Base-by-base conservation (phyloP, 176 grass and related monocot species). In the Metroxylon sagu region DNA sequence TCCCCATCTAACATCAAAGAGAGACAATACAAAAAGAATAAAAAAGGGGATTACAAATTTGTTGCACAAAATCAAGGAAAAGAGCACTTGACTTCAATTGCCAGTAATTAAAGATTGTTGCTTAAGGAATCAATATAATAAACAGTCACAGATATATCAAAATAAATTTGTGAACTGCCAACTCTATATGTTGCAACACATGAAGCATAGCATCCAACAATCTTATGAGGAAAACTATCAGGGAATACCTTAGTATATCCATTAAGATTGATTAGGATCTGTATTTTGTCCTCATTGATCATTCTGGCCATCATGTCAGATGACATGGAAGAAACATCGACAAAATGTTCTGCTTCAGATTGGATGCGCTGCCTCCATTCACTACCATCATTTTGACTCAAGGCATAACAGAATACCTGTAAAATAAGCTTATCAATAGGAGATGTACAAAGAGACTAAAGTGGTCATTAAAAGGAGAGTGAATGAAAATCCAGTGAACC, bases 191-290 rank as follows among this genome's bases (percentile, higher is more conserved):
- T 43, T 43, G 35, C 35, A 43, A 12, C 35, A 43, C 8, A 43
- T 43, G 35, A 43, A 43, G 35, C 12, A 12, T 43, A 43, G 8
- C 35, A 43, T 43, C 12, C 7, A 12, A 43, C 12, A 1, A 43
- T 43, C 35, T 14, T 43, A 7, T 10, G 7, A 43, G 14, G 54
- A 35, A 54, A 54, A 43, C 2, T 7, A 28, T 18, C 3, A 63
- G 49, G 3, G 53, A 31, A 73, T 77, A 95, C 89, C 85, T 95
- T 95, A 16, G 89, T 95, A 64, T 95, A 95, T 26, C 89, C 89
- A 35, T 95, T 95, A 56, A 95, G 89, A 73, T 95, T 95, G 69
- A 95, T 75, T 73, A 95, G 72, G 52, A 95, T 83, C 18, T 95
- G 89, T 79, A 95, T 83, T 65, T 77, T 89, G 18, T 95, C 85